Evolutionary conservation across 2,329 filamentous ascomycete species (phyloP).

Genomic region (Arthrobotrys pseudoclavata): DNA sequence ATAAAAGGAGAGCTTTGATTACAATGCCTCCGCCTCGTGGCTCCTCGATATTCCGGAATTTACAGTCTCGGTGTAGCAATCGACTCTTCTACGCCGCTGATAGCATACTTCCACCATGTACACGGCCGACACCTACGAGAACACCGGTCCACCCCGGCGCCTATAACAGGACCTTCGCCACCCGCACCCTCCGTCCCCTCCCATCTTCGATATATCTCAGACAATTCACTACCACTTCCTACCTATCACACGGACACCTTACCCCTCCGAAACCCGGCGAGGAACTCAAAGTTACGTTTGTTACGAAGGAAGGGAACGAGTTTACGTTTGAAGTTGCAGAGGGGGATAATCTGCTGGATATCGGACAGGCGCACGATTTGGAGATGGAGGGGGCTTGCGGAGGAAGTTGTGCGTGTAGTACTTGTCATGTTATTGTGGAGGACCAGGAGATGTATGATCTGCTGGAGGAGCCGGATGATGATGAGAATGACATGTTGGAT

Average conservation of each 20-base stretch:
- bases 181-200: not conserved
- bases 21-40: conserved; percentile 43
- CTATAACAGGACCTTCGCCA: not conserved
- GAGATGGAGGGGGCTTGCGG: conserved; percentile 99
- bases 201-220: not conserved
- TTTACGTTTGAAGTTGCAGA: conserved; percentile 83
- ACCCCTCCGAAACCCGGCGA: conserved; percentile 88
- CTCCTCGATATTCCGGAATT: conserved; percentile 37
- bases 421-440: conserved; percentile 80
- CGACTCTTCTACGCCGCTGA: not conserved
- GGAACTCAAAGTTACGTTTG: conserved; percentile 92
- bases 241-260: conserved; percentile 80
- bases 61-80: not conserved
- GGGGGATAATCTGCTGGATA: conserved; percentile 94
- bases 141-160: not conserved
- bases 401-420: conserved; percentile 81
- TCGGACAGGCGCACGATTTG: conserved; percentile 92
- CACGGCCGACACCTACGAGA: conserved; percentile 28
- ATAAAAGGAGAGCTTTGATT: not conserved
- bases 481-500: conserved; percentile 81
- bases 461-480: conserved; percentile 74
- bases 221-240: conserved; percentile 75
- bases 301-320: conserved; percentile 86
- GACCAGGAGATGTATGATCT: conserved; percentile 75
- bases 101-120: conserved; percentile 13